These are phyloP conservation scores for Claviceps sp. DNA, from an alignment of 2,329 filamentous ascomycete species.

Conservation along the genomic window DNA sequence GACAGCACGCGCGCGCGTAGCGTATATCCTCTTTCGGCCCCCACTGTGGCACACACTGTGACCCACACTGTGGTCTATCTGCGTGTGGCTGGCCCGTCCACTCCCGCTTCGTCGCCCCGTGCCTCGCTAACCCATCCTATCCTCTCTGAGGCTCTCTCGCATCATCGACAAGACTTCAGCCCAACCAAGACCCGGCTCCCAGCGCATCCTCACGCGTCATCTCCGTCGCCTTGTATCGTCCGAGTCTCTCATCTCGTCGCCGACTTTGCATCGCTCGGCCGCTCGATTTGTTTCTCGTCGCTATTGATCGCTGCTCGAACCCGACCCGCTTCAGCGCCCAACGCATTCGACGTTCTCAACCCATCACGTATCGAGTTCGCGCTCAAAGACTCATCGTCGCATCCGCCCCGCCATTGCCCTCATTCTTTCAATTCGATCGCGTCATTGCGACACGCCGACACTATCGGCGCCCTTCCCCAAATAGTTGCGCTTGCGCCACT, in stretches of 20 bases:
- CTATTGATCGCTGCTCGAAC: conserved; percentile 1
- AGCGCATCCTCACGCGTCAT: conserved; percentile 1
- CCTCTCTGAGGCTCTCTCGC: not conserved
- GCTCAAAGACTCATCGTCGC: not conserved
- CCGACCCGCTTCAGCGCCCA: conserved; percentile 7
- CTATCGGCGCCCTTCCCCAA: not conserved
- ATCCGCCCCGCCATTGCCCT: not conserved
- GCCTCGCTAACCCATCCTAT: not conserved
- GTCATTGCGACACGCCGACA: conserved; percentile 1
- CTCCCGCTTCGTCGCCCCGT: not conserved
- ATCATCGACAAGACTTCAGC: conserved; percentile 1
- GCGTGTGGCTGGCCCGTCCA: not conserved
- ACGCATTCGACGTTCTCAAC: not conserved
- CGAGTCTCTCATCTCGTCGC: not conserved
- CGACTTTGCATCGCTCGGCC: not conserved
- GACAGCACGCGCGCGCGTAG: too few relatives aligned
- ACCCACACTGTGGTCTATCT: not conserved
- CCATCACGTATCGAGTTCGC: conserved; percentile 8
- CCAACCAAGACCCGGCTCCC: not conserved
- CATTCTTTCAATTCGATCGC: not conserved
- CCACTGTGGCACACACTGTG: not conserved
- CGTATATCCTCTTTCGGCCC: too few relatives aligned
- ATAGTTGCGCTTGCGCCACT: conserved; percentile 7
- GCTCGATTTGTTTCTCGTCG: not conserved
- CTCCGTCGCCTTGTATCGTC: not conserved